A percentile compares a stretch with the other conserved stretches of the same genome.
Conservation (phyloP, 2,329 filamentous ascomycete species). For the Hortaea werneckii region DNA sequence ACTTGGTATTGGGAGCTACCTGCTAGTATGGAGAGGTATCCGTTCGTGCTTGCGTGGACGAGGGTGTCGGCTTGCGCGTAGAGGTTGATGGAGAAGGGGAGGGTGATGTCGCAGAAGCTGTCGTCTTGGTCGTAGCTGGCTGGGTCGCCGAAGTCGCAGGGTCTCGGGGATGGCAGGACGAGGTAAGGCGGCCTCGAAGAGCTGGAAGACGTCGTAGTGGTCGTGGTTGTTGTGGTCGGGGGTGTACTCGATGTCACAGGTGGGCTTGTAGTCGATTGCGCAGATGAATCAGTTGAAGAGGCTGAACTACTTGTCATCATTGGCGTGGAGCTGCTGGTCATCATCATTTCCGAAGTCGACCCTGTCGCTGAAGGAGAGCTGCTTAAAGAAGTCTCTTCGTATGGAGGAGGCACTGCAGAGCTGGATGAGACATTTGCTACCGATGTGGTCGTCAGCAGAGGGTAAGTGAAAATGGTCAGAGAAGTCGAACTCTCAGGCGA, state of each 20-base stretch:
- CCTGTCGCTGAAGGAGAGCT: conserved; percentile 1
- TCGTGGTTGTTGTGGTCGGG: conserved; percentile 1
- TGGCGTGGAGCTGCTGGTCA: conserved; percentile 3
- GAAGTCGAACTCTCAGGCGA: too few species aligned
- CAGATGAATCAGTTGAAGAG: conserved; percentile 3
- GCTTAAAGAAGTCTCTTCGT: neutral
- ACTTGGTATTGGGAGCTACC: conserved; percentile 19
- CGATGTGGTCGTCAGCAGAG: neutral
- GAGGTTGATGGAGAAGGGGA: conserved; percentile 20
- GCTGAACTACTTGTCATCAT: neutral
- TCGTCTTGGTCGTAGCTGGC: conserved; percentile 22
- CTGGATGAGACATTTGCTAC: neutral
- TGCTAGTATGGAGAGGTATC: conserved; percentile 19
- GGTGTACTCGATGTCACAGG: conserved; percentile 3
- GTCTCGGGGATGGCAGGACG: conserved; percentile 19
- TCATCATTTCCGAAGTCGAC: conserved; percentile 4
- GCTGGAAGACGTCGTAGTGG: conserved; percentile 3
- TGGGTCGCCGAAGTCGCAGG: conserved; percentile 23
- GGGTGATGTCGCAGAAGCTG: conserved; percentile 22
- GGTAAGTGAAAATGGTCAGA: neutral
- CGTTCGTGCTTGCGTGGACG: conserved; percentile 22
- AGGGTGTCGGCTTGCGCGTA: conserved; percentile 12
- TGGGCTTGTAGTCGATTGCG: conserved; percentile 4
- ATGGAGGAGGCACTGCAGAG: too few species aligned
- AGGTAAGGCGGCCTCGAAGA: conserved; percentile 13